Evolutionary conservation across 257 asterid genomes (phyloP).

Genomic region (Apocynum venetum): DNA sequence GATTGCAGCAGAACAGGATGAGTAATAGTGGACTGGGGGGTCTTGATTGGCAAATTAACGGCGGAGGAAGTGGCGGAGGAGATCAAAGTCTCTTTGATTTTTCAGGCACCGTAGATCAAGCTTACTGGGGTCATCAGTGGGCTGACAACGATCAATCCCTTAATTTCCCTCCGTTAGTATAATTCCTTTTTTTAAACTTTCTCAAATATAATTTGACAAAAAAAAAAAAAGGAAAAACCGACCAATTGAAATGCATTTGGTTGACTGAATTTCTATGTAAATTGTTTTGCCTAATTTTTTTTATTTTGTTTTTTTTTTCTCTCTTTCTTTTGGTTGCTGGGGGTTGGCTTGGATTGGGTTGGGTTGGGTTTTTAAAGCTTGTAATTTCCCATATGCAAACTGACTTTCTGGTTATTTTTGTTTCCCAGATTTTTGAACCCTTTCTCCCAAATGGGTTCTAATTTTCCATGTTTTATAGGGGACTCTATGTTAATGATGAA

Average conservation of each 20-base stretch:
- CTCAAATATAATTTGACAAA: constrained; percentile 3
- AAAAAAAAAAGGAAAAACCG: not conserved
- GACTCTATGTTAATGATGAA: constrained; percentile 12
- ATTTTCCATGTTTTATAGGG: constrained; percentile 13
- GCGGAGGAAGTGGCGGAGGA: constrained; percentile 27
- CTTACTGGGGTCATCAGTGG: constrained; percentile 80
- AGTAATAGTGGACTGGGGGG: constrained; percentile 32
- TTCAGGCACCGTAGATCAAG: constrained; percentile 59
- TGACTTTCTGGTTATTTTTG: constrained; percentile 13
- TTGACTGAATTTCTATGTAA: constrained; percentile 15
- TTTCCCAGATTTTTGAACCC: constrained; percentile 8
- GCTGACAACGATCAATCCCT: constrained; percentile 57
- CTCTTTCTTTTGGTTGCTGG: not conserved
- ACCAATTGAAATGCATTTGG: constrained; percentile 6
- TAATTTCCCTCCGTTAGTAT: constrained; percentile 48
- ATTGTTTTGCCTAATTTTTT: constrained; percentile 8
- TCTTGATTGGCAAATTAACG: constrained; percentile 45
- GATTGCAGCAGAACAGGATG: constrained; percentile 28
- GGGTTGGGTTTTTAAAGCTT: constrained; percentile 7
- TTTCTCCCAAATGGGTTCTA: constrained; percentile 6
- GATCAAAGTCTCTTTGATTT: constrained; percentile 66
- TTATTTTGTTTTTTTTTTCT: not conserved
- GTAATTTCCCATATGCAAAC: constrained; percentile 16
- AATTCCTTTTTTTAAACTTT: constrained; percentile 17
- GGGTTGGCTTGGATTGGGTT: constrained; percentile 1